These are phyloP conservation scores for Chlamydomonas schloesseri DNA, from an alignment of 139 green algal species.

Conservation along the genomic window DNA sequence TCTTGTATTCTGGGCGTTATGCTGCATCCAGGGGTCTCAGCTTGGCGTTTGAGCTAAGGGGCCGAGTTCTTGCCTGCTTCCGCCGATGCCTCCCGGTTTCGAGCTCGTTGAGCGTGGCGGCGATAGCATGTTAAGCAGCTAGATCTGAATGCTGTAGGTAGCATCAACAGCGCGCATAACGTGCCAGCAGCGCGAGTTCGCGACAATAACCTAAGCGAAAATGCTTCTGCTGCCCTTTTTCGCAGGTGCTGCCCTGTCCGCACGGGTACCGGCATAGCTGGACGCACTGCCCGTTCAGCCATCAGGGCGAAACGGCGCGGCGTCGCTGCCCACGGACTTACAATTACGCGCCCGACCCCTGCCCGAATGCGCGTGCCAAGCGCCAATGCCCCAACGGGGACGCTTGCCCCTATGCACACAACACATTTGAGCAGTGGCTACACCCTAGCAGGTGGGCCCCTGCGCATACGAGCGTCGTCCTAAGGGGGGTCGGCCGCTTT, in stretches of 20 bases:
- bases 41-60: not conserved
- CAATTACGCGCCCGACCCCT: slow-evolving; percentile 71
- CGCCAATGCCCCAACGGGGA: slow-evolving; percentile 57
- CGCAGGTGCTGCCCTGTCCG: slow-evolving; percentile 33
- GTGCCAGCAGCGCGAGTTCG: no score
- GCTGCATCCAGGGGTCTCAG: no score
- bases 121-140: no score
- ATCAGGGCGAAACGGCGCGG: slow-evolving; percentile 91
- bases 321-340: slow-evolving; percentile 81
- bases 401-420: slow-evolving; percentile 52
- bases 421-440: slow-evolving; percentile 52
- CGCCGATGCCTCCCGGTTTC: not conserved
- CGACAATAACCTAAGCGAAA: no score
- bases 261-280: slow-evolving; percentile 74
- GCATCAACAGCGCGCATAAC: no score
- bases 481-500: no score
- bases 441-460: slow-evolving; percentile 42
- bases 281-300: slow-evolving; percentile 91
- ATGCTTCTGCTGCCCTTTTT: no score
- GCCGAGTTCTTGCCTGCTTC: not conserved
- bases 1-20: not conserved
- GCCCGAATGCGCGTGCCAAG: slow-evolving; percentile 25
- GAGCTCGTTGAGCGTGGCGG: no score
- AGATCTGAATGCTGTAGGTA: no score
- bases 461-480: no score